A percentile compares a stretch with the other conserved stretches of the same genome.
phyloP scores from a whole-genome alignment of 805 yeast species.

The Saturnispora sekii region DNA sequence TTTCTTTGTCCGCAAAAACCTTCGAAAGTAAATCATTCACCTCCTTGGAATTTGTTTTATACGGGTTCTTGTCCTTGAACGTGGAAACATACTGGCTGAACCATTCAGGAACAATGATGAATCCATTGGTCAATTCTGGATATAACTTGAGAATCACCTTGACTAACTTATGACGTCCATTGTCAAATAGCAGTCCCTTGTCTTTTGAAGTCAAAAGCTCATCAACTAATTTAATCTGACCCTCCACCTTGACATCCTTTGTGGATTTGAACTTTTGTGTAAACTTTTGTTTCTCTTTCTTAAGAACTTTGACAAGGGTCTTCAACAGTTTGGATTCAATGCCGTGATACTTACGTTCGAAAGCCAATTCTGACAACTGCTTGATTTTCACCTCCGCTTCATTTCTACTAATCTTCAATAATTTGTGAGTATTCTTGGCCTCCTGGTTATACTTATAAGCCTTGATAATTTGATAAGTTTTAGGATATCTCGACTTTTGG shows the following conservation, averaged over 20 bases:
- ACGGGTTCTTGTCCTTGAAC: conserved; percentile 27
- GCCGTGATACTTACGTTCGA: conserved; percentile 38
- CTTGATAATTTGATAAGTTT: conserved; percentile 36
- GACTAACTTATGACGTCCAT: conserved; percentile 17
- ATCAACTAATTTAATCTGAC: conserved; percentile 2
- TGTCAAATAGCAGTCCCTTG: conserved; percentile 1
- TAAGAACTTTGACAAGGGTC: conserved; percentile 33
- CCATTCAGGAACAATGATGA: conserved; percentile 26
- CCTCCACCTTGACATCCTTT: neutral
- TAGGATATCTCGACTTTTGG: conserved; percentile 40
- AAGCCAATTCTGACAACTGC: conserved; percentile 34
- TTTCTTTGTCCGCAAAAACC: conserved; percentile 34
- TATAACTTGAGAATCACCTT: conserved; percentile 12
- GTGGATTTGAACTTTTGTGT: neutral
- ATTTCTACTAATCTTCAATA: conserved; percentile 27
- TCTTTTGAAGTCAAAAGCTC: conserved; percentile 1
- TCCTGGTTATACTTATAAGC: conserved; percentile 28
- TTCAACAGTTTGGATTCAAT: conserved; percentile 26
- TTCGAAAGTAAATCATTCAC: conserved; percentile 39
- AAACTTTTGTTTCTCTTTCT: conserved; percentile 11
- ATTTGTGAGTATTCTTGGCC: conserved; percentile 26
- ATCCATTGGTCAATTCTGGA: conserved; percentile 5
- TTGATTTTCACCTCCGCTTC: conserved; percentile 38
- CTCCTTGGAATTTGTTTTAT: conserved; percentile 31
- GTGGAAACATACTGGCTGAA: conserved; percentile 24